Conservation (phyloP, 2,329 filamentous ascomycete species). For the Trichoderma cornu-damae region DNA sequence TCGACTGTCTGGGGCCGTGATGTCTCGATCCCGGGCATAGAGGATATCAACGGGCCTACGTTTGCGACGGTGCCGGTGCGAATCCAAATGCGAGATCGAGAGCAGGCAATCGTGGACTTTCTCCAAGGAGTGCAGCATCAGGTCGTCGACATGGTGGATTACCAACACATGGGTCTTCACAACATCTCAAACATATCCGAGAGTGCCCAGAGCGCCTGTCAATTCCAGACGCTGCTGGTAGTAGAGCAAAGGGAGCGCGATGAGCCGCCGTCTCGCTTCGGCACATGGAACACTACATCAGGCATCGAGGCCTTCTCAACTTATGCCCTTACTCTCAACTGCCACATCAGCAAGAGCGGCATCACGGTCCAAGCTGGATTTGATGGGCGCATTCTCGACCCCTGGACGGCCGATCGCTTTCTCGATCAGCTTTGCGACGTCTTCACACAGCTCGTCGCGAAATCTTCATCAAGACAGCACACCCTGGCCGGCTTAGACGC, state of each 20-base stretch:
- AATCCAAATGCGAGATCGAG: conserved; percentile 10
- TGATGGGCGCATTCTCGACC: too few species aligned
- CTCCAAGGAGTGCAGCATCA: not conserved
- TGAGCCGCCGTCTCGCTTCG: not conserved
- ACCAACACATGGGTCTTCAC: not conserved
- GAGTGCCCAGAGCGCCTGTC: not conserved
- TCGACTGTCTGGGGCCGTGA: conserved; percentile 25
- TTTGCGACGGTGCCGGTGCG: conserved; percentile 29
- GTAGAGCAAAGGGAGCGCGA: not conserved
- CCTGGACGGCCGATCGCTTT: too few species aligned
- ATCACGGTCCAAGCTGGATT: too few species aligned
- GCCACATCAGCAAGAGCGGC: too few species aligned
- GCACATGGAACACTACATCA: too few species aligned
- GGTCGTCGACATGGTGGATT: not conserved
- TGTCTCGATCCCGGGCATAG: conserved; percentile 25
- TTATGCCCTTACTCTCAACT: too few species aligned
- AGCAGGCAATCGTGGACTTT: not conserved
- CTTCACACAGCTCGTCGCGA: too few species aligned
- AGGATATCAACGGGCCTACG: conserved; percentile 26
- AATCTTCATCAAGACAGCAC: too few species aligned
- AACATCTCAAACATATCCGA: not conserved
- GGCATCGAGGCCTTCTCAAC: too few species aligned
- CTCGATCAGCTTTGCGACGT: too few species aligned
- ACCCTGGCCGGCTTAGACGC: not conserved
- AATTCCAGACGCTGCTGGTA: conserved; percentile 2